Evolutionary conservation across 2,329 filamentous ascomycete species (phyloP).

Genomic region (Penicillium sp.): DNA sequence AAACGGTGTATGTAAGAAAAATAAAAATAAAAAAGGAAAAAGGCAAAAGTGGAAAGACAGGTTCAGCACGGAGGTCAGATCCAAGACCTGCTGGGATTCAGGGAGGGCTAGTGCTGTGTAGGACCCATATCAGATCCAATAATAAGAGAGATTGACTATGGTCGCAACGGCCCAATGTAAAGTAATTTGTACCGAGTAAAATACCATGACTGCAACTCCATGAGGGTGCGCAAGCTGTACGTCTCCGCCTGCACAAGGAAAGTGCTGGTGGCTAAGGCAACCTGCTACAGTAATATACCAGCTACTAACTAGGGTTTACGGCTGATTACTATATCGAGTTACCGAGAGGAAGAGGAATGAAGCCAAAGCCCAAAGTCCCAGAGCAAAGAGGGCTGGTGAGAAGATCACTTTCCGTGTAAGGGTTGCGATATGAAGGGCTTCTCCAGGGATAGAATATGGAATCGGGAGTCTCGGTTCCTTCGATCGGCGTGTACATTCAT

Average conservation of each 20-base stretch:
- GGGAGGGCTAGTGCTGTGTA: constrained; percentile 6
- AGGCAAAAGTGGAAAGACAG: constrained; percentile 8
- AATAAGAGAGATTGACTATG: constrained; percentile 29
- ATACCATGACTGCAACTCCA: constrained; percentile 5
- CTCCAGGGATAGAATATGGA: constrained; percentile 13
- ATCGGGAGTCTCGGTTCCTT: constrained; percentile 6
- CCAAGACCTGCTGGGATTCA: constrained; percentile 16
- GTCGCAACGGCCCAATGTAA: constrained; percentile 24
- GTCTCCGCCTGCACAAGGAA: constrained; percentile 22
- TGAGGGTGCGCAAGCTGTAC: constrained; percentile 19
- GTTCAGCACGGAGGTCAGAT: constrained; percentile 16
- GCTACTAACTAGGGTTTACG: constrained; percentile 15
- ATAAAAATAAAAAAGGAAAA: constrained; percentile 4
- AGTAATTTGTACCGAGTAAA: background rate
- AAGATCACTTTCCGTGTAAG: constrained; percentile 18
- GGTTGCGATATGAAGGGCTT: constrained; percentile 4
- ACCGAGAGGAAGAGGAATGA: constrained; percentile 24
- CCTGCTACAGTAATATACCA: background rate
- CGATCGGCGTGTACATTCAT: constrained; percentile 13
- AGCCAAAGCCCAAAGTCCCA: constrained; percentile 18
- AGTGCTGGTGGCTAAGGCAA: constrained; percentile 18
- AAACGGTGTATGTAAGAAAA: constrained; percentile 1
- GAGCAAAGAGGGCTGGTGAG: constrained; percentile 3
- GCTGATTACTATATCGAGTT: constrained; percentile 25
- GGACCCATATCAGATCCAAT: constrained; percentile 37